Conservation (phyloP, 257 asterid genomes). For the Ilex aquifolium region DNA sequence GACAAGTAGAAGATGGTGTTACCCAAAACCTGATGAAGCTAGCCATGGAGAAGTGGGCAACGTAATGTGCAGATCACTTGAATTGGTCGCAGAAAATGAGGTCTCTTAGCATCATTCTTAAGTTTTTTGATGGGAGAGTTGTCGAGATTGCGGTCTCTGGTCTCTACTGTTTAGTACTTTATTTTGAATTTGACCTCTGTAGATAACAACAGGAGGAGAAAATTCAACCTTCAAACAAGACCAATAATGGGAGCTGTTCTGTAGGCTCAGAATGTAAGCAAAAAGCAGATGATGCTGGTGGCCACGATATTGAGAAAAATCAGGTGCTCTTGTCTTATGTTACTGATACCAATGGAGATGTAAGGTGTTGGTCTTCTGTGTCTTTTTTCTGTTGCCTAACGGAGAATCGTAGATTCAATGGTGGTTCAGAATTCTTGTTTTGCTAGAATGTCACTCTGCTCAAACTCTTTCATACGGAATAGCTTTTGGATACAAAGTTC, state of each 20-base stretch:
- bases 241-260: slow-evolving; percentile 30
- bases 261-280: slow-evolving; percentile 21
- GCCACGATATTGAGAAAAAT: slow-evolving; percentile 18
- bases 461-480: too few relatives aligned
- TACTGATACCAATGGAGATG: slow-evolving; percentile 47
- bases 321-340: slow-evolving; percentile 23
- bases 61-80: slow-evolving; percentile 24
- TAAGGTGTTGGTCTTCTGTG: slow-evolving; percentile 17
- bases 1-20: slow-evolving; percentile 23
- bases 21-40: slow-evolving; percentile 25
- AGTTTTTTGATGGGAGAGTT: slow-evolving; percentile 11
- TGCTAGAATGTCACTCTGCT: too few relatives aligned
- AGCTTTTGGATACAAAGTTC: too few relatives aligned
- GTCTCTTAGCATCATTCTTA: slow-evolving; percentile 23
- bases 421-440: too few relatives aligned
- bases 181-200: slow-evolving; percentile 73
- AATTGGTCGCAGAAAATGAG: slow-evolving; percentile 32
- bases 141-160: slow-evolving; percentile 18
- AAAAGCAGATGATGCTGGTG: slow-evolving; percentile 30
- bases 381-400: too few relatives aligned
- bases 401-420: too few relatives aligned
- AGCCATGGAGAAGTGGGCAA: slow-evolving; percentile 20
- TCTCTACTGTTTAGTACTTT: slow-evolving; percentile 39
- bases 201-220: slow-evolving; percentile 83
- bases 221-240: slow-evolving; percentile 21